Conservation (phyloP, 352 stramenopile genomes). For the Globisporangium solare region DNA sequence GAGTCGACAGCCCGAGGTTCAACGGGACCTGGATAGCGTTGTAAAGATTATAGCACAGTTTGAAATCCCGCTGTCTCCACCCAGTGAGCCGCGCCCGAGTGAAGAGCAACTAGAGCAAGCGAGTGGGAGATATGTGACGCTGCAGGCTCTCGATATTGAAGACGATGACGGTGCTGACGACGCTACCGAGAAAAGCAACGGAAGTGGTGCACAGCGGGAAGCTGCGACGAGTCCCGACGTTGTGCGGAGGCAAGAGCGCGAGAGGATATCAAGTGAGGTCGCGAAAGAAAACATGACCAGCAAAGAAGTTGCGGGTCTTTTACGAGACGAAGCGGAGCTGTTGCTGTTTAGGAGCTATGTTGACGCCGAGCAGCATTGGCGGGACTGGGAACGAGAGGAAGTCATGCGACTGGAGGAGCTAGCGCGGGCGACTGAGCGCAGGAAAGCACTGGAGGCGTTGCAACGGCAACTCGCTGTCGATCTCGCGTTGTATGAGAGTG, state of each 20-base stretch:
- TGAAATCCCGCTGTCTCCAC: constrained; percentile 20
- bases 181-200: neutral
- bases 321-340: constrained; percentile 49
- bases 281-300: constrained; percentile 5
- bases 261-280: constrained; percentile 5
- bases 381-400: constrained; percentile 44
- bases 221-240: neutral
- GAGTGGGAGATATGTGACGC: constrained; percentile 27
- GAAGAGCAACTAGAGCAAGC: constrained; percentile 34
- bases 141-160: constrained; percentile 20
- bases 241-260: neutral
- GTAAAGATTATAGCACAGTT: constrained; percentile 25
- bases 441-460: constrained; percentile 16
- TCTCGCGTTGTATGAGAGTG: constrained; percentile 38
- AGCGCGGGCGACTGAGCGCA: constrained; percentile 20
- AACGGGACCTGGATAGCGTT: constrained; percentile 26
- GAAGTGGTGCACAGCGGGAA: neutral
- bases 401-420: constrained; percentile 35
- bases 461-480: constrained; percentile 40
- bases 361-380: constrained; percentile 38
- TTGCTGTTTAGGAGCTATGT: constrained; percentile 35
- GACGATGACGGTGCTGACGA: constrained; percentile 14
- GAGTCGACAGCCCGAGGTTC: constrained; percentile 20
- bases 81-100: constrained; percentile 26
- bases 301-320: constrained; percentile 13